phyloP scores from a whole-genome alignment of 768 basidiomycete genomes.

The Pisolithus sp. region DNA sequence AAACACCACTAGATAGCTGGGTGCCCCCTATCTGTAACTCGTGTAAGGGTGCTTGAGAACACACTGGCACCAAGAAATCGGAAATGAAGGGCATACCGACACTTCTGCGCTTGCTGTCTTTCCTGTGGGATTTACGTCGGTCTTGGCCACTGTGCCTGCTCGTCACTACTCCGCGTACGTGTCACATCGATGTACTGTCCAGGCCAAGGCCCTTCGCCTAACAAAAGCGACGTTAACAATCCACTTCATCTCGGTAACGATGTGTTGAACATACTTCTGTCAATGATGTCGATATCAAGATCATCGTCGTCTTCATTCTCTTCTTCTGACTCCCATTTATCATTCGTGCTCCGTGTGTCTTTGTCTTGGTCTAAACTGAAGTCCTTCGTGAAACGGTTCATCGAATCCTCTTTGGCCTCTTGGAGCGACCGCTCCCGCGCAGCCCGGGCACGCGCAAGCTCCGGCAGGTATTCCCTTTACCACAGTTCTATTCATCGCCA shows the following conservation, averaged over 20 bases:
- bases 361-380: constrained; percentile 63
- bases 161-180: constrained; percentile 47
- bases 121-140: constrained; percentile 38
- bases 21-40: too few relatives aligned
- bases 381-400: constrained; percentile 74
- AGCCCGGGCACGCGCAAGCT: constrained; percentile 66
- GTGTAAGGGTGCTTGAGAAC: too few relatives aligned
- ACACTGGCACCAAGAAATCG: not conserved
- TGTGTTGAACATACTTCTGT: constrained; percentile 50
- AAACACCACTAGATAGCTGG: too few relatives aligned
- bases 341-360: constrained; percentile 51
- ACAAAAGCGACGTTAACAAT: constrained; percentile 9
- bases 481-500: constrained; percentile 1
- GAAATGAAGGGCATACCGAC: not conserved
- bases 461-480: constrained; percentile 84
- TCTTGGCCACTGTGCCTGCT: constrained; percentile 65
- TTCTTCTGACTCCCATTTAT: constrained; percentile 58
- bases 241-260: not conserved
- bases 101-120: not conserved
- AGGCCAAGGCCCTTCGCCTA: constrained; percentile 66
- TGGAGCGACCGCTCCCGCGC: constrained; percentile 58
- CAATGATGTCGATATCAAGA: constrained; percentile 52
- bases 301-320: constrained; percentile 52
- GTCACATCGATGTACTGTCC: constrained; percentile 75
- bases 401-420: constrained; percentile 66